Percentiles rank a stretch among this genome's conserved stretches.
phyloP scores from a whole-genome alignment of 805 yeast species.

The Pichia nanzhaoensis region DNA sequence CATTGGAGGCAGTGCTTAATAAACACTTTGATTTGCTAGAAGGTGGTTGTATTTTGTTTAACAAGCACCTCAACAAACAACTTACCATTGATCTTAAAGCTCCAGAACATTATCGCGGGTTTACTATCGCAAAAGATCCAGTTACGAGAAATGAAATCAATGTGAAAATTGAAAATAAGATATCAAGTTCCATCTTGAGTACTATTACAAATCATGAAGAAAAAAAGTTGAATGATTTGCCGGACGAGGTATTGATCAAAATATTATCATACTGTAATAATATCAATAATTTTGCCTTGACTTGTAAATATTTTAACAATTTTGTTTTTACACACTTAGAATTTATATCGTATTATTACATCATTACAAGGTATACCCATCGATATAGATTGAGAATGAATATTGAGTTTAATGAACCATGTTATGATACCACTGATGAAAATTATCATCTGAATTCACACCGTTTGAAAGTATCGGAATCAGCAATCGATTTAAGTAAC shows the following conservation, averaged over 20 bases:
- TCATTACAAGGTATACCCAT: conserved; percentile 3
- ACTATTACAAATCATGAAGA: neutral
- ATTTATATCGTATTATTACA: conserved; percentile 8
- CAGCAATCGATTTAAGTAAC: neutral
- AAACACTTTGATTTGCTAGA: conserved; percentile 3
- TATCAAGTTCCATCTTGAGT: neutral
- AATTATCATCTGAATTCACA: conserved; percentile 11
- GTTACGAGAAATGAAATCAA: neutral
- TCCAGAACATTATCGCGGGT: neutral
- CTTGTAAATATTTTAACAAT: conserved; percentile 9
- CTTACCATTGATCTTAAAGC: neutral
- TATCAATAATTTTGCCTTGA: conserved; percentile 4
- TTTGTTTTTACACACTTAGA: conserved; percentile 11
- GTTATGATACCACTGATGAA: conserved; percentile 8
- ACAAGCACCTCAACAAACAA: conserved; percentile 1
- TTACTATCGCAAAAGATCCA: neutral
- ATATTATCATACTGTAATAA: conserved; percentile 13
- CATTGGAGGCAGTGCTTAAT: conserved; percentile 3
- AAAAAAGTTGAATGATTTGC: conserved; percentile 7
- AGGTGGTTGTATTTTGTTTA: conserved; percentile 9
- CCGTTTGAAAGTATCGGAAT: conserved; percentile 6
- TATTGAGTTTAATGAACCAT: neutral
- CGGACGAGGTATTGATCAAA: conserved; percentile 14
- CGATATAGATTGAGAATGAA: neutral
- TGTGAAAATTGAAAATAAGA: conserved; percentile 1